These are phyloP conservation scores for Colletotrichum tropicicola DNA, from an alignment of 2,329 filamentous ascomycete species.

Conservation along the genomic window DNA sequence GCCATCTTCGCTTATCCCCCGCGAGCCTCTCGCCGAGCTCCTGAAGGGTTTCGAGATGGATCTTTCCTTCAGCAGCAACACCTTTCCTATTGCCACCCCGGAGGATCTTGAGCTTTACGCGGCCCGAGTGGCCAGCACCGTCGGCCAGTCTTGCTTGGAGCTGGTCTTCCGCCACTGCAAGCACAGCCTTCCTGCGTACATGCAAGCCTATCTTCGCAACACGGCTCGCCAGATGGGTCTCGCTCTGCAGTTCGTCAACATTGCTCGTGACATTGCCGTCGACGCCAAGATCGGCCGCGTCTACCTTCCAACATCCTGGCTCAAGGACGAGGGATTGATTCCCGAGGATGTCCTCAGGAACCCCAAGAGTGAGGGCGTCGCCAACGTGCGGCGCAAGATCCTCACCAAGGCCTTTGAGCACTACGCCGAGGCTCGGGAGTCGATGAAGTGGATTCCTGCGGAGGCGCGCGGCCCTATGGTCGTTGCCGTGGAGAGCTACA, in stretches of 20 bases:
- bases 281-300: constrained; percentile 73
- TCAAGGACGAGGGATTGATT: constrained; percentile 64
- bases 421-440: constrained; percentile 62
- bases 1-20: constrained; percentile 64
- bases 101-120: constrained; percentile 70
- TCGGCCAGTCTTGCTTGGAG: constrained; percentile 74
- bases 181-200: constrained; percentile 37
- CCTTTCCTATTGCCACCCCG: constrained; percentile 67
- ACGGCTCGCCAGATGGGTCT: constrained; percentile 75
- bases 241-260: constrained; percentile 81
- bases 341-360: constrained; percentile 62
- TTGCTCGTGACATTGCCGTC: constrained; percentile 75
- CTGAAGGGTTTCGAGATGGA: constrained; percentile 77
- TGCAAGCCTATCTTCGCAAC: constrained; percentile 54
- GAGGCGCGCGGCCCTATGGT: constrained; percentile 71
- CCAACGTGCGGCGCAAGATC: constrained; percentile 60
- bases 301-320: constrained; percentile 73
- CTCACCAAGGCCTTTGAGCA: constrained; percentile 69
- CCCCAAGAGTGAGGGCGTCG: constrained; percentile 56
- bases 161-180: constrained; percentile 69
- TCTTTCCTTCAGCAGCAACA: constrained; percentile 56
- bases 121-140: constrained; percentile 75
- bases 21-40: constrained; percentile 69
- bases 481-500: constrained; percentile 78
- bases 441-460: constrained; percentile 68